Evolutionary conservation across 2,329 filamentous ascomycete genomes (phyloP).

Genomic region (Exophiala xenobiotica): DNA sequence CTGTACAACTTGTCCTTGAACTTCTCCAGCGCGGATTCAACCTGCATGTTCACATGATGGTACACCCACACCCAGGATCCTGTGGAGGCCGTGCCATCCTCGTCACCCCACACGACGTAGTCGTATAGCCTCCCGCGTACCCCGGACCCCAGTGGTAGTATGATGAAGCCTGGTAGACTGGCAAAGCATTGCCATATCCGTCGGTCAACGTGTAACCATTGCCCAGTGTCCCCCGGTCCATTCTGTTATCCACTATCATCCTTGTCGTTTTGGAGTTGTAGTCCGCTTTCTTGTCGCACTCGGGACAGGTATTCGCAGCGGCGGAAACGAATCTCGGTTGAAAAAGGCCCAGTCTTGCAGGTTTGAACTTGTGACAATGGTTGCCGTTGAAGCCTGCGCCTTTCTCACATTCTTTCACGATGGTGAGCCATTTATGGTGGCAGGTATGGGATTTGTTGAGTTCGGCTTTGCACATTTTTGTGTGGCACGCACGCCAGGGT

Average conservation of each 20-base stretch:
- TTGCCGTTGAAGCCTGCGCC: constrained; percentile 30
- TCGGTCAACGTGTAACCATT: constrained; percentile 27
- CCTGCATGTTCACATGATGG: constrained; percentile 13
- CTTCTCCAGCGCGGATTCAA: too few relatives aligned
- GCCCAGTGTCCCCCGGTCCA: constrained; percentile 13
- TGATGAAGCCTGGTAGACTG: not conserved
- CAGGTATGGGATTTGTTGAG: constrained; percentile 49
- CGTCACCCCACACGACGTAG: constrained; percentile 4
- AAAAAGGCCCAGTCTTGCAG: constrained; percentile 14
- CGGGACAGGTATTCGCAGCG: constrained; percentile 33
- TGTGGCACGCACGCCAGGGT: not conserved
- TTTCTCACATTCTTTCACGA: constrained; percentile 45
- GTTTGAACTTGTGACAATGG: constrained; percentile 26
- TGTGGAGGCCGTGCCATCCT: not conserved
- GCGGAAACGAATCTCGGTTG: constrained; percentile 24
- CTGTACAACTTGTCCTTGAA: too few relatives aligned
- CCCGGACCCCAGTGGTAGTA: not conserved
- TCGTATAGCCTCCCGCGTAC: too few relatives aligned
- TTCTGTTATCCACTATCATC: constrained; percentile 28
- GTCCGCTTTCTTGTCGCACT: constrained; percentile 34
- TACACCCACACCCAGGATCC: constrained; percentile 10
- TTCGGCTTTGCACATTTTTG: constrained; percentile 48
- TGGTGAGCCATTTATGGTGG: constrained; percentile 50
- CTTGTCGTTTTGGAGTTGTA: constrained; percentile 36
- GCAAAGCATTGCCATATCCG: constrained; percentile 16